These are phyloP conservation scores for Neurospora tetraspora DNA, from an alignment of 495 filamentous ascomycete genomes.

Conservation along the genomic window DNA sequence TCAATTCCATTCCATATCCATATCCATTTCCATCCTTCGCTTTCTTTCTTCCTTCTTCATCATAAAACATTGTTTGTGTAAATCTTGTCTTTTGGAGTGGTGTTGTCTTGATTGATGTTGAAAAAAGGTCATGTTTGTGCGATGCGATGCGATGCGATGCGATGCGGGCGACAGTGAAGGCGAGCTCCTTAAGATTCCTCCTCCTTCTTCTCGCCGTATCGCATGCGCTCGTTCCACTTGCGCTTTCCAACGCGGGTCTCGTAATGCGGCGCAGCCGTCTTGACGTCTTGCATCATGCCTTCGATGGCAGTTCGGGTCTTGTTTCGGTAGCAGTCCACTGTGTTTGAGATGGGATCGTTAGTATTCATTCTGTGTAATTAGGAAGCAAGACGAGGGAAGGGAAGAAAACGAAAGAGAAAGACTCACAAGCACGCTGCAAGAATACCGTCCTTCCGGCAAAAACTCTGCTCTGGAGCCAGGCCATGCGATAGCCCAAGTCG, in stretches of 20 bases:
- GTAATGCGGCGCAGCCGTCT: constrained; percentile 66
- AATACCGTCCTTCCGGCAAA: constrained; percentile 81
- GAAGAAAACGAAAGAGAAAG: background rate
- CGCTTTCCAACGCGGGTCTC: constrained; percentile 85
- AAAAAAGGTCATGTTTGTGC: background rate
- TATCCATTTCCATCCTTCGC: background rate
- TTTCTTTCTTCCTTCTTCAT: background rate
- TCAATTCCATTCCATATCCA: background rate
- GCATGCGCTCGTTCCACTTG: constrained; percentile 62
- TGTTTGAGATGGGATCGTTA: background rate
- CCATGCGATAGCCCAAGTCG: constrained; percentile 88
- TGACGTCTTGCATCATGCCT: constrained; percentile 58
- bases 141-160: background rate
- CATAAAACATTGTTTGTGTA: background rate
- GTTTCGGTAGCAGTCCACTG: constrained; percentile 91
- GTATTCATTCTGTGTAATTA: background rate
- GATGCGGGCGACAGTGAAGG: background rate
- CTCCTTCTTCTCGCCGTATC: constrained; percentile 26
- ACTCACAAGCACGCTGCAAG: constrained; percentile 86
- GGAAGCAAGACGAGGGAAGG: background rate
- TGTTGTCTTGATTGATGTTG: background rate
- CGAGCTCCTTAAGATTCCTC: constrained; percentile 16
- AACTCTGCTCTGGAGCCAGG: constrained; percentile 83
- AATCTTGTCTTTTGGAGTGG: background rate
- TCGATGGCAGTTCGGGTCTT: constrained; percentile 81